Evolutionary conservation across 352 stramenopile genomes (phyloP), one percentile per base, ranked within the genome.

Genomic region (Pythium vanterpoolii): DNA sequence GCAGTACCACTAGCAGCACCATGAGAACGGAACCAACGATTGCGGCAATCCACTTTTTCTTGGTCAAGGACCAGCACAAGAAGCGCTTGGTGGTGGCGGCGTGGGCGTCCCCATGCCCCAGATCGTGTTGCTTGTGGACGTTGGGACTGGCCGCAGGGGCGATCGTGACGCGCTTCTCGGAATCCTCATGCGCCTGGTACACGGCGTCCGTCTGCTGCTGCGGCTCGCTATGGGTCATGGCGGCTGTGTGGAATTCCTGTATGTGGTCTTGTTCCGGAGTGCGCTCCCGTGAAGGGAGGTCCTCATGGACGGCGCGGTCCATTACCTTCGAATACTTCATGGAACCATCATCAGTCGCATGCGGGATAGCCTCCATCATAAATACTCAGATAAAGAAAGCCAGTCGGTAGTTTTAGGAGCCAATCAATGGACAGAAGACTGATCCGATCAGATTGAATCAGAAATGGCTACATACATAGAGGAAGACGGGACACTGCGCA

Each of bases 21-120:
- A 74, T 39, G 38, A 89, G 13, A 23, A 86, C 60, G 6, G 69
- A 65, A 16, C 42, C 71, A 1, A 72, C 42, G 48, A 89, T 66
- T 9, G 78, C 59, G 4, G 63, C 46, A 34, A 83, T 69, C 45
- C 79, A 83, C 64, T 82, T 67, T 62, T 62, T 73, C 63, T 79
- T 82, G 28, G 69, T 75, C 65, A 89, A 62, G 28, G 44, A 66
- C 78, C 77, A 91, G 49, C 69, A 77, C 44, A 86, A 56, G 36
- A 87, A 87, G 40, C 45, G 48, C 67, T 73, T 73, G 27, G 24
- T 14, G 10, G 43, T 13, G 21, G 21, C 43, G 43, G 9, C 43
- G 5, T 31, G 34, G 23, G 36, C 14, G 33, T 39, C 23, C 27
- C 24, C 14, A 16, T 24, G 16, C 13, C 9, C 34, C 16, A 53